These are phyloP conservation scores for Lasiosphaeria miniovina DNA, from an alignment of 495 filamentous ascomycete species.

Conservation along the genomic window DNA sequence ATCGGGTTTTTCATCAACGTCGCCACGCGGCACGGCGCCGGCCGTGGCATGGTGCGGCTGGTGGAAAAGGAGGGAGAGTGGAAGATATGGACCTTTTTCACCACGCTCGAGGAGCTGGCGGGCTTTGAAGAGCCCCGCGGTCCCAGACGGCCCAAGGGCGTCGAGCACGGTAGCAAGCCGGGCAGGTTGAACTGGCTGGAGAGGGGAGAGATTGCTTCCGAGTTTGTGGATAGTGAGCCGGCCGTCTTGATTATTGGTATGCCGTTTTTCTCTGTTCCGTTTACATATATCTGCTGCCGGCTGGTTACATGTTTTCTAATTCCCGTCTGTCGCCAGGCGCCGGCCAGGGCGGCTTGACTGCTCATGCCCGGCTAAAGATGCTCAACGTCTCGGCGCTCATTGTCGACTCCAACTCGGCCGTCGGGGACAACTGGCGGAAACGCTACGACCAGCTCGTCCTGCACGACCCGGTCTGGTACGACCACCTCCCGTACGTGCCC, in stretches of 20 bases:
- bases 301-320: conserved; percentile 9
- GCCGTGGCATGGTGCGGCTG: conserved; percentile 56
- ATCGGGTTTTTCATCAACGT: conserved; percentile 53
- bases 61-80: conserved; percentile 50
- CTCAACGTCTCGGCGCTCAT: conserved; percentile 61
- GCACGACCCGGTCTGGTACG: conserved; percentile 75
- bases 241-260: conserved; percentile 65
- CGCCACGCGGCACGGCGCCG: conserved; percentile 51
- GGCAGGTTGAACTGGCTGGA: conserved; percentile 64
- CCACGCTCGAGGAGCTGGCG: conserved; percentile 52
- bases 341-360: conserved; percentile 59
- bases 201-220: conserved; percentile 50
- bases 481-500: conserved; percentile 69
- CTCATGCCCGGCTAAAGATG: conserved; percentile 69
- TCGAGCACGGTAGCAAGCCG: conserved; percentile 44
- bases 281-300: neutral
- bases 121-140: conserved; percentile 52
- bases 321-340: conserved; percentile 36
- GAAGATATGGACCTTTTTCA: conserved; percentile 67
- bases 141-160: conserved; percentile 47
- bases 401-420: conserved; percentile 60
- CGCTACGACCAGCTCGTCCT: conserved; percentile 62
- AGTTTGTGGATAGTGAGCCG: conserved; percentile 57
- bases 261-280: conserved; percentile 12
- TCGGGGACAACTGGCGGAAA: conserved; percentile 80